Base-by-base conservation (phyloP, 768 basidiomycete genomes). In the Panaeolus papilionaceus region DNA sequence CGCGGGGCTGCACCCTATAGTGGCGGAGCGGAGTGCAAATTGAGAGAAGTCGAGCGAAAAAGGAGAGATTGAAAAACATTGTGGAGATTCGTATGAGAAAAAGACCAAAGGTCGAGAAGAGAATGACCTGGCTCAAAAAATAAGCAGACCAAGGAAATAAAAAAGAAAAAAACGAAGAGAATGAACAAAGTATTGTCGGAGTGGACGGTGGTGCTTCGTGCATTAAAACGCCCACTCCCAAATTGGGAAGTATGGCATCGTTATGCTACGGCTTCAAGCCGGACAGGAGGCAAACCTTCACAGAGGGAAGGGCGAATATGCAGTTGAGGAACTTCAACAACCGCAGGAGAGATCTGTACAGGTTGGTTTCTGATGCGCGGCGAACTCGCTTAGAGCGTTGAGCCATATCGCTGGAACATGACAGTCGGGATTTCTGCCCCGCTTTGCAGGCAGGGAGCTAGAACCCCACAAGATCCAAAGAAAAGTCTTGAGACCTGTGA, bases 11-110 rank as follows among this genome's bases (percentile, higher is more conserved):
- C 23, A 58, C 54, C 54, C 26, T 16, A 58, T 16, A 33, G 54
- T 58, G 54, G 54, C 54, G 28, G 54, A 49, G 54, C 54, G 54
- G 54, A 58, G 54, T 58, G 16, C 28, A n/a, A 58, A 58, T 58
- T 58, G 54, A 33, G 45, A 37, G 54, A 58, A 58, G 54, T 5
- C 16, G 14, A n/a, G 28, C 54, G 16, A 58, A 58, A 28, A 58
- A 58, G 54, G 28, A 58, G 54, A 58, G 8, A 51, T 51, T 51
- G 47, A 9, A 51, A 20, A 51, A 4, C 1, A 7, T 26, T 23
- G 26, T 51, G 5, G 42, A 40, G 39, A 40, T 40, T 40, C 39
- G 14, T 10, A 40, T 18, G 14, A 44, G 42, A 44, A 44, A 2
- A 44, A 44, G 42, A 44, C 11, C 11, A 16, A 14, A 44, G 14